Conservation (phyloP, 805 yeast species). For the Lachancea quebecensis region DNA sequence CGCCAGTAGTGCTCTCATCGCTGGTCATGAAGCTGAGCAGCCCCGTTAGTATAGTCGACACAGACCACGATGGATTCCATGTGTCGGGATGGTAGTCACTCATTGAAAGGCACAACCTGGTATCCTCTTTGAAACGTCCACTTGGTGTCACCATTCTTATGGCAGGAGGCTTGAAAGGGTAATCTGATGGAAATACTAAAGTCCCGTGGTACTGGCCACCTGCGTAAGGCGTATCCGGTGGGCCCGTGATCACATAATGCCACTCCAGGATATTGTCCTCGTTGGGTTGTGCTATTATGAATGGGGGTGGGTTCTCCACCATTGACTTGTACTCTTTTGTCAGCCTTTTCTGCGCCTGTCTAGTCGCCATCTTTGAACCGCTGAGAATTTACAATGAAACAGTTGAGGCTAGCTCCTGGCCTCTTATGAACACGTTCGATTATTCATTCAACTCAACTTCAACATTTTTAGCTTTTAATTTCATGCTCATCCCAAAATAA, state of each 20-base stretch:
- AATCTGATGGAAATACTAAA: conserved; percentile 73
- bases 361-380: conserved; percentile 34
- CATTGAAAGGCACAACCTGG: conserved; percentile 82
- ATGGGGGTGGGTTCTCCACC: conserved; percentile 78
- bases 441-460: no score
- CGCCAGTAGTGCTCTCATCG: conserved; percentile 77
- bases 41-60: conserved; percentile 80
- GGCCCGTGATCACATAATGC: conserved; percentile 91
- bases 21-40: conserved; percentile 89
- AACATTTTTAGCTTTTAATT: no score
- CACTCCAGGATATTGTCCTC: conserved; percentile 86
- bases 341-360: conserved; percentile 43
- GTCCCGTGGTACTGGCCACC: conserved; percentile 88
- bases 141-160: conserved; percentile 85
- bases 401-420: background rate
- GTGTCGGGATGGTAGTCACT: conserved; percentile 90
- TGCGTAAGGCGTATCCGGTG: conserved; percentile 80
- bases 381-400: background rate
- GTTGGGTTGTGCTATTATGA: conserved; percentile 73
- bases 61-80: conserved; percentile 98
- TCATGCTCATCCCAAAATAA: no score
- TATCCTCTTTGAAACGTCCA: conserved; percentile 77
- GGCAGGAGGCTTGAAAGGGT: conserved; percentile 89
- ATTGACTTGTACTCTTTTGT: conserved; percentile 77
- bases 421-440: background rate